These are phyloP conservation scores for Xylaria sp. DNA, from an alignment of 2,329 filamentous ascomycete species.

Conservation along the genomic window DNA sequence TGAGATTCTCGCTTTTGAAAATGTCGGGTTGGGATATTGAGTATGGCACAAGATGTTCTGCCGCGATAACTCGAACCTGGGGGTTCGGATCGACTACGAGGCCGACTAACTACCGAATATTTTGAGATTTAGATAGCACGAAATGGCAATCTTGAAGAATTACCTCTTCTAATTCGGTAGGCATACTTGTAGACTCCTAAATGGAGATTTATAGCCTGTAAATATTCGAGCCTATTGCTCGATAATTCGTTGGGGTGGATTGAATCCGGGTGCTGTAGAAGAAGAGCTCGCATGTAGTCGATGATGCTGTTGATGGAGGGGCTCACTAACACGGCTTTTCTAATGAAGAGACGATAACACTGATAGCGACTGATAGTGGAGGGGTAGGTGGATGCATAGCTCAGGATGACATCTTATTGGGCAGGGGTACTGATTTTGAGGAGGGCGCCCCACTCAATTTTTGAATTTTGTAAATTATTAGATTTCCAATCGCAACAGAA, in stretches of 20 bases:
- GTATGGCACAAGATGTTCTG: slow-evolving; percentile 87
- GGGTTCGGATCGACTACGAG: slow-evolving; percentile 94
- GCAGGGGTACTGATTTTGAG: neutral
- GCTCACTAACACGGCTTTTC: slow-evolving; percentile 31
- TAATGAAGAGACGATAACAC: slow-evolving; percentile 29
- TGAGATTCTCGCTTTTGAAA: slow-evolving; percentile 83
- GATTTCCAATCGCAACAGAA: slow-evolving; percentile 5
- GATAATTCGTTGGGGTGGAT: neutral
- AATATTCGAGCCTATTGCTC: neutral
- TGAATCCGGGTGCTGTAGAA: neutral
- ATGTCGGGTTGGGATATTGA: slow-evolving; percentile 76
- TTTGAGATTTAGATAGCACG: slow-evolving; percentile 22
- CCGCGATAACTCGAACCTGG: slow-evolving; percentile 85
- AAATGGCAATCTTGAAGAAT: slow-evolving; percentile 13
- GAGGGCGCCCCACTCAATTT: slow-evolving; percentile 26
- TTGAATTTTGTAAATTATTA: slow-evolving; percentile 35
- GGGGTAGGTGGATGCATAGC: slow-evolving; percentile 31
- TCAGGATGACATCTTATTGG: slow-evolving; percentile 13
- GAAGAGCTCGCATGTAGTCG: neutral
- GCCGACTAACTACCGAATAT: slow-evolving; percentile 77
- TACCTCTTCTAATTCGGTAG: slow-evolving; percentile 78
- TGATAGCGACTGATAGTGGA: slow-evolving; percentile 36
- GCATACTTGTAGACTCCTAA: slow-evolving; percentile 61
- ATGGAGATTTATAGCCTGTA: neutral
- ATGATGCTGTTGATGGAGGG: slow-evolving; percentile 32